phyloP scores from a whole-genome alignment of 768 basidiomycete species.

The Collybia mongolica region DNA sequence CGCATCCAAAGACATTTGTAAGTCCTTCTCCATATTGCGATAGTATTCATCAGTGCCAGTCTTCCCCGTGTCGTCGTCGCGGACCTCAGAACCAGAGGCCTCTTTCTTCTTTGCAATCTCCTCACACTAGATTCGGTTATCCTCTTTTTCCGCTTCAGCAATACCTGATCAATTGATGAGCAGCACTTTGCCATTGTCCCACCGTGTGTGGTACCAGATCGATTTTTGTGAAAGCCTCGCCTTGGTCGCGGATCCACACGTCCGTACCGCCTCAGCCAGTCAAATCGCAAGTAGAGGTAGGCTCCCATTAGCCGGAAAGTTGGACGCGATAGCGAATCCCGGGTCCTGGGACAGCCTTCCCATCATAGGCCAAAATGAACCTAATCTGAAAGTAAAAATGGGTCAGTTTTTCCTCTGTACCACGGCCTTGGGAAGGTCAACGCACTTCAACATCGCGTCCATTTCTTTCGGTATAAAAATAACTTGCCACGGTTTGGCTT shows the following conservation, averaged over 20 bases:
- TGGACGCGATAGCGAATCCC: constrained; percentile 9
- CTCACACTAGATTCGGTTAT: constrained; percentile 12
- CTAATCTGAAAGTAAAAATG: too few relatives aligned
- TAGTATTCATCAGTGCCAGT: too few relatives aligned
- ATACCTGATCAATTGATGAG: constrained; percentile 22
- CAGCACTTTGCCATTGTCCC: constrained; percentile 5
- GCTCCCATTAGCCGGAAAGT: constrained; percentile 17
- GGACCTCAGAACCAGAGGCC: background rate
- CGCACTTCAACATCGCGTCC: background rate
- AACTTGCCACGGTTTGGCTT: background rate
- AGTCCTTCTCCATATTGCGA: background rate
- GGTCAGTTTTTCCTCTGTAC: too few relatives aligned
- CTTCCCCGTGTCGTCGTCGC: too few relatives aligned
- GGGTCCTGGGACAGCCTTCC: background rate
- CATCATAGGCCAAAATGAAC: background rate
- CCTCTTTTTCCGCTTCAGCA: constrained; percentile 16
- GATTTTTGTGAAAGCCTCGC: constrained; percentile 19
- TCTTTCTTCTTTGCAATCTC: constrained; percentile 6
- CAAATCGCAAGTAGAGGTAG: constrained; percentile 18
- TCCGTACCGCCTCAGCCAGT: constrained; percentile 19
- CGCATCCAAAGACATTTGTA: constrained; percentile 2
- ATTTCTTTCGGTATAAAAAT: background rate
- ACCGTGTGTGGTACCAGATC: constrained; percentile 20
- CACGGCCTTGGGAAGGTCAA: background rate
- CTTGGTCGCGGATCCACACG: constrained; percentile 20